Conservation (phyloP, 2,329 filamentous ascomycete species). For the Epichloe gansuensis region DNA sequence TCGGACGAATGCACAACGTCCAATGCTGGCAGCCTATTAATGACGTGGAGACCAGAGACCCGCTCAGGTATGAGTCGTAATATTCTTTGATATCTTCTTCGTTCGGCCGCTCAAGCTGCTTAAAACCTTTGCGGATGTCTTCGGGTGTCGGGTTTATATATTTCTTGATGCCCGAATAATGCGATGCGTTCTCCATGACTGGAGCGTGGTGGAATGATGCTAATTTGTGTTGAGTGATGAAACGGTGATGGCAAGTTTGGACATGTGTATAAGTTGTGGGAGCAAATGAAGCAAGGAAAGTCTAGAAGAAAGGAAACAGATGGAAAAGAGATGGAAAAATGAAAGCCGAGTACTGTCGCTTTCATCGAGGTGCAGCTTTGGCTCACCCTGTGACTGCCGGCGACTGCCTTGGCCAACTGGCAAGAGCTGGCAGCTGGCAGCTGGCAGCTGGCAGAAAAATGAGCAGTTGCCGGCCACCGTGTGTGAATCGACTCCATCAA, state of each 20-base stretch:
- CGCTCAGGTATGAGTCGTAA: not conserved
- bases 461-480: not conserved
- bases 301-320: not conserved
- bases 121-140: not conserved
- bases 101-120: not conserved
- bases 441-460: not conserved
- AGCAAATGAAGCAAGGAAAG: not conserved
- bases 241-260: not conserved
- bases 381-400: not conserved
- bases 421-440: not conserved
- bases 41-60: not conserved
- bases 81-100: not conserved
- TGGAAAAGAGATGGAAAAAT: not conserved
- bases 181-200: not conserved
- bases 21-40: not conserved
- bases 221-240: not conserved
- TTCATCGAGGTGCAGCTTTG: not conserved
- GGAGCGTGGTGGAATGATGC: not conserved
- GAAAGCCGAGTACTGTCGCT: not conserved
- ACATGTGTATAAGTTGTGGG: not conserved
- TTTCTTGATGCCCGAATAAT: not conserved
- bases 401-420: not conserved
- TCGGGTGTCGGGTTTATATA: not conserved
- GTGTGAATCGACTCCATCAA: too few relatives aligned
- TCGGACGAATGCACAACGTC: conserved; percentile 2